Conservation (phyloP, 1,284 basidiomycete species). For the Microbotryomycetes sp. region DNA sequence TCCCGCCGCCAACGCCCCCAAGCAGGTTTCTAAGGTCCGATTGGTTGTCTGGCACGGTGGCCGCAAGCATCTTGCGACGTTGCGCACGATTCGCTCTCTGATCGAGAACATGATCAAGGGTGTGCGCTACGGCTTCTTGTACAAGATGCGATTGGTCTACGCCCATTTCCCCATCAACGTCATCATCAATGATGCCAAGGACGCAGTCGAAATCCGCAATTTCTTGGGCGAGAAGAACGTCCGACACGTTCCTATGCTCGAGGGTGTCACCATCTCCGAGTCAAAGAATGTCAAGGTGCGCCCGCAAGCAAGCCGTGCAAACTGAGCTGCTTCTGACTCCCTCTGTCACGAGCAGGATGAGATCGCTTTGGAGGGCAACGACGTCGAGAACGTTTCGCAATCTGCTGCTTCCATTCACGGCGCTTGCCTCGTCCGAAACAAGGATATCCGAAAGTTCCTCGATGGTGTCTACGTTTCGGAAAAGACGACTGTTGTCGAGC, state of each 20-base stretch:
- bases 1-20: slow-evolving; percentile 46
- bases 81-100: slow-evolving; percentile 88
- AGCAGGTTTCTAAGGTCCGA: slow-evolving; percentile 61
- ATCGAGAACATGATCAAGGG: slow-evolving; percentile 98
- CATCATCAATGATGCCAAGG: slow-evolving; percentile 79
- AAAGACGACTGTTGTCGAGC: slow-evolving; percentile 43
- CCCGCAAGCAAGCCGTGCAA: too few species aligned
- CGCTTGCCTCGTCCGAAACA: slow-evolving; percentile 88
- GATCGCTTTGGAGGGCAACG: slow-evolving; percentile 85
- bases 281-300: slow-evolving; percentile 83
- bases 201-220: slow-evolving; percentile 89
- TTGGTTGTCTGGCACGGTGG: slow-evolving; percentile 97
- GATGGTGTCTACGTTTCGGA: slow-evolving; percentile 80
- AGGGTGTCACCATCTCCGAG: slow-evolving; percentile 78
- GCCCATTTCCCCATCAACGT: slow-evolving; percentile 99
- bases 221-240: slow-evolving; percentile 84
- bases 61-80: slow-evolving; percentile 97
- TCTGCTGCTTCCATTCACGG: slow-evolving; percentile 95
- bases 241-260: slow-evolving; percentile 85
- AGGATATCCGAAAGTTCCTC: slow-evolving; percentile 83
- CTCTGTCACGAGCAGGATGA: slow-evolving; percentile 44
- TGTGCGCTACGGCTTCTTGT: slow-evolving; percentile 97
- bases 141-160: slow-evolving; percentile 98
- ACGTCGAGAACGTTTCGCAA: slow-evolving; percentile 91
- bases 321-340: slow-evolving; percentile 20